Evolutionary conservation across 106 monocot species (phyloP).

Genomic region (Acanthochlamys bracteata): DNA sequence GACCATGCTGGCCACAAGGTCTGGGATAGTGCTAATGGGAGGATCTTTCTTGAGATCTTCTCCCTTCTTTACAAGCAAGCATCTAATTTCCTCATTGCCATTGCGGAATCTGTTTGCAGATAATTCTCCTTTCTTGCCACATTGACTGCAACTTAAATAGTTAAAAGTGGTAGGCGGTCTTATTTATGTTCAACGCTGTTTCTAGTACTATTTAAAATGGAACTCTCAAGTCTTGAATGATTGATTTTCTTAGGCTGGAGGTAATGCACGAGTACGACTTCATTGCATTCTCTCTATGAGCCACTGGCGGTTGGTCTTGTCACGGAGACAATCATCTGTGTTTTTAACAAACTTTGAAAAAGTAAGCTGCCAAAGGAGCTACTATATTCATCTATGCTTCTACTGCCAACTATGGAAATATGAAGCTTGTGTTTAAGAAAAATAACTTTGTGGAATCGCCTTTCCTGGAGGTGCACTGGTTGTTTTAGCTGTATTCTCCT

Average conservation of each 20-base stretch:
- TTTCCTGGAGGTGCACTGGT: slow-evolving; percentile 51
- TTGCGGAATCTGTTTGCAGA: slow-evolving; percentile 96
- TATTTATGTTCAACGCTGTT: background rate
- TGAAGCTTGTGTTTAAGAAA: slow-evolving; percentile 94
- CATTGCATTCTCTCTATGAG: slow-evolving; percentile 90
- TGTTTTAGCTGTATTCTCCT: background rate
- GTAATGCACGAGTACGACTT: slow-evolving; percentile 98
- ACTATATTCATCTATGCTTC: slow-evolving; percentile 93
- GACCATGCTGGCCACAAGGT: slow-evolving; percentile 79
- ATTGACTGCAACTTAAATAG: background rate
- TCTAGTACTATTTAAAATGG: background rate
- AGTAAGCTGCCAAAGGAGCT: slow-evolving; percentile 90
- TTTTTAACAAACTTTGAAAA: slow-evolving; percentile 89
- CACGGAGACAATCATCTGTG: slow-evolving; percentile 88
- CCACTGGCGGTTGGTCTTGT: slow-evolving; percentile 96
- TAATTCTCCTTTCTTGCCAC: slow-evolving; percentile 3
- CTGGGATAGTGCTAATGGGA: slow-evolving; percentile 96
- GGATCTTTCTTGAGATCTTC: slow-evolving; percentile 95
- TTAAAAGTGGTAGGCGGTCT: background rate
- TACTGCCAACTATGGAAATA: slow-evolving; percentile 94
- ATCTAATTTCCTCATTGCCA: slow-evolving; percentile 94
- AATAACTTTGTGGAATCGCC: slow-evolving; percentile 92
- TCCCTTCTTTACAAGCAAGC: slow-evolving; percentile 97
- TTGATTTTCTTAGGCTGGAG: slow-evolving; percentile 54
- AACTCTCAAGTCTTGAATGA: background rate